These are phyloP conservation scores for Candida michaelii DNA, from an alignment of 805 yeast genomes.

Conservation along the genomic window DNA sequence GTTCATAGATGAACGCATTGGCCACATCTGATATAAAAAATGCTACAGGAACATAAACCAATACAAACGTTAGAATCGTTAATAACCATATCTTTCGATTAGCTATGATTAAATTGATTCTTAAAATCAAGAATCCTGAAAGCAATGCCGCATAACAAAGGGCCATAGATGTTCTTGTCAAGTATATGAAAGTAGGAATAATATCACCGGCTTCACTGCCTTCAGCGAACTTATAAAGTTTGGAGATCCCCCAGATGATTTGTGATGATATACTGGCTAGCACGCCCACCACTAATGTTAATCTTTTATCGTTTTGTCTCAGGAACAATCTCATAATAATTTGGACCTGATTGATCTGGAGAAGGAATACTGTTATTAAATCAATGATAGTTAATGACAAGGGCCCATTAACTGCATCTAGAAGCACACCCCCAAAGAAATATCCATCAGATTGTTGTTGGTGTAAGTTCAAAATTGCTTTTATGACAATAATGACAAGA, in stretches of 20 bases:
- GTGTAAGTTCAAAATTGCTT: constrained; percentile 46
- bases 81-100: constrained; percentile 51
- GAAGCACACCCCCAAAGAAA: constrained; percentile 43
- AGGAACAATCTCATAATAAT: constrained; percentile 66
- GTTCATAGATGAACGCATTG: constrained; percentile 69
- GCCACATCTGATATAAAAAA: constrained; percentile 77
- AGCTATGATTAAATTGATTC: constrained; percentile 49
- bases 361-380: constrained; percentile 53
- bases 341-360: constrained; percentile 70
- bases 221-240: constrained; percentile 39
- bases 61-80: constrained; percentile 54
- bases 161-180: constrained; percentile 69
- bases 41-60: constrained; percentile 61
- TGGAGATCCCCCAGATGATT: constrained; percentile 68
- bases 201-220: constrained; percentile 53
- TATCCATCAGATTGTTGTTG: constrained; percentile 47
- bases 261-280: constrained; percentile 55
- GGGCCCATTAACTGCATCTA: constrained; percentile 44
- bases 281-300: constrained; percentile 59
- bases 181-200: constrained; percentile 70
- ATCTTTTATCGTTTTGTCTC: constrained; percentile 65
- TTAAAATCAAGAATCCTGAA: constrained; percentile 52
- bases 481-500: constrained; percentile 49
- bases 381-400: constrained; percentile 55
- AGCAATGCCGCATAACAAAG: constrained; percentile 67